Percentiles rank a stretch among this genome's conserved stretches.
These are phyloP conservation scores for Xylaria grammica DNA, from an alignment of 495 filamentous ascomycete genomes.

Conservation along the genomic window DNA sequence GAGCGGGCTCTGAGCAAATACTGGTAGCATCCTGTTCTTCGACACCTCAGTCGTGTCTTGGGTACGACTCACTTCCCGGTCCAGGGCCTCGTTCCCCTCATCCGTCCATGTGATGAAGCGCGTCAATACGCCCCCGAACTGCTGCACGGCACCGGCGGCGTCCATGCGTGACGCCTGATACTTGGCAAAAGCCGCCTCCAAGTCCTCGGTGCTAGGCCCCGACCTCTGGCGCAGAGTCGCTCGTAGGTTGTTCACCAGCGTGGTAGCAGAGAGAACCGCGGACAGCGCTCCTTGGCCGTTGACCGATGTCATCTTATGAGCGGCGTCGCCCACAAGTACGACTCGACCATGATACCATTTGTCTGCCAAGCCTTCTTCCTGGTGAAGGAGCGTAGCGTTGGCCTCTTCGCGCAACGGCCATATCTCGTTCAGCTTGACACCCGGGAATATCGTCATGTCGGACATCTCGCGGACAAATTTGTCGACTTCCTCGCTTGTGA, in stretches of 20 bases:
- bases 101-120: conserved; percentile 22
- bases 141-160: background rate
- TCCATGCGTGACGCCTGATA: conserved; percentile 19
- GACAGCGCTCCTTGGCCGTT: conserved; percentile 35
- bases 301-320: conserved; percentile 51
- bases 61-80: conserved; percentile 2
- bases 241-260: conserved; percentile 46
- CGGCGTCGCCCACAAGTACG: conserved; percentile 58
- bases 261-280: conserved; percentile 45
- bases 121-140: background rate
- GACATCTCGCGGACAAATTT: conserved; percentile 33
- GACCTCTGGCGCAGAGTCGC: conserved; percentile 1
- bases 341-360: conserved; percentile 53
- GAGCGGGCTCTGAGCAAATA: conserved; percentile 6
- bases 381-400: conserved; percentile 28
- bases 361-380: conserved; percentile 50
- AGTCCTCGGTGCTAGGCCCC: conserved; percentile 9
- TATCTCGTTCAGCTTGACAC: conserved; percentile 37
- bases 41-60: background rate
- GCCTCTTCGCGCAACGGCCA: conserved; percentile 29
- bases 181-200: conserved; percentile 20
- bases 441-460: conserved; percentile 36
- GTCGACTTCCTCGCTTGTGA: conserved; percentile 42
- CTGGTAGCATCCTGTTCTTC: background rate
- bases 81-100: conserved; percentile 14